Conservation (phyloP, 495 filamentous ascomycete genomes). For the Aspergillus campestris region DNA sequence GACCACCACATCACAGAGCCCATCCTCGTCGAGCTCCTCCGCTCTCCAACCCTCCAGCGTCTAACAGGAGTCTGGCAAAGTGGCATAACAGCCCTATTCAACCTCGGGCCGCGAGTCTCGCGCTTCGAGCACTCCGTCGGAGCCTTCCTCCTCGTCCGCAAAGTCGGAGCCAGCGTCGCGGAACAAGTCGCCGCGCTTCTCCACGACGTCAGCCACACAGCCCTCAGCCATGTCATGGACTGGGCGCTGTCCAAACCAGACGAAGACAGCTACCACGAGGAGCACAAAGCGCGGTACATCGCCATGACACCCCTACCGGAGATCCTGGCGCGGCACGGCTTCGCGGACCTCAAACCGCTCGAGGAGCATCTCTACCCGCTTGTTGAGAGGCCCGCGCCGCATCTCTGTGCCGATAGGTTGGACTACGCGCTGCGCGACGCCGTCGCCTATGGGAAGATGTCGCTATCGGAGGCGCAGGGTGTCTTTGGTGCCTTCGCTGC, state of each 20-base stretch:
- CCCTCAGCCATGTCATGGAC: slow-evolving; percentile 36
- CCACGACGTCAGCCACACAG: slow-evolving; percentile 37
- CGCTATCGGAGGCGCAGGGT: slow-evolving; percentile 14
- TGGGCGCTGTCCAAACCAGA: slow-evolving; percentile 30
- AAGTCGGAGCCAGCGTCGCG: slow-evolving; percentile 26
- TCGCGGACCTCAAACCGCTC: slow-evolving; percentile 17
- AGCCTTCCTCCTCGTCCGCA: slow-evolving; percentile 33
- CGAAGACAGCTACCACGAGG: slow-evolving; percentile 35
- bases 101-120: slow-evolving; percentile 26
- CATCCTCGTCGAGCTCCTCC: slow-evolving; percentile 30
- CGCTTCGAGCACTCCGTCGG: slow-evolving; percentile 39
- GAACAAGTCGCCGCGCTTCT: slow-evolving; percentile 37
- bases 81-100: slow-evolving; percentile 29
- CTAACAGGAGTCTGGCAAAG: slow-evolving; percentile 31
- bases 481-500: slow-evolving; percentile 21
- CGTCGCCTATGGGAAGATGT: slow-evolving; percentile 24
- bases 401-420: slow-evolving; percentile 35
- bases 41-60: slow-evolving; percentile 23
- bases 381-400: slow-evolving; percentile 32
- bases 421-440: slow-evolving; percentile 37
- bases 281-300: slow-evolving; percentile 33
- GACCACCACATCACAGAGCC: slow-evolving; percentile 23
- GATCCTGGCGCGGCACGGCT: slow-evolving; percentile 24
- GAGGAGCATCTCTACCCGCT: slow-evolving; percentile 33
- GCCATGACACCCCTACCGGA: slow-evolving; percentile 24